These are phyloP conservation scores for Fraxinus floribunda DNA, from an alignment of 305 asterid species.

Conservation along the genomic window DNA sequence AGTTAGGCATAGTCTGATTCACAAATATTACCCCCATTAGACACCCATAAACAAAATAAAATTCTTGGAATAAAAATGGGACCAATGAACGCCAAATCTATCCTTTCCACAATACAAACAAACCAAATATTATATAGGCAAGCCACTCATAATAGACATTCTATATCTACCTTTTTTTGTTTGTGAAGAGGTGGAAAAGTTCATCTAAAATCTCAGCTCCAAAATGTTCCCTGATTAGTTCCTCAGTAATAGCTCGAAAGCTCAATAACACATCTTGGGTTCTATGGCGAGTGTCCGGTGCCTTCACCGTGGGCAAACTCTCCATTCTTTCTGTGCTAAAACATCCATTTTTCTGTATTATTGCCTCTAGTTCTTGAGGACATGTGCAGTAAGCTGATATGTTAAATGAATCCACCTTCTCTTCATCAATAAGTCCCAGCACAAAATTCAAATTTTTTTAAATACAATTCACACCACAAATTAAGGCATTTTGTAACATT, in stretches of 20 bases:
- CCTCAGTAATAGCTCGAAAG: constrained; percentile 10
- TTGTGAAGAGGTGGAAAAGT: not conserved
- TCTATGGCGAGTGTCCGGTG: not conserved
- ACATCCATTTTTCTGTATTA: not conserved
- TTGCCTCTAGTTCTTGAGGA: not conserved
- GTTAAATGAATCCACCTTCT: constrained; percentile 8
- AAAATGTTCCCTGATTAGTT: not conserved
- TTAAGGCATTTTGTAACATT: too few relatives aligned
- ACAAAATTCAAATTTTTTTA: not conserved
- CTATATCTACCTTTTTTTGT: too few relatives aligned
- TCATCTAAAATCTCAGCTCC: constrained; percentile 8
- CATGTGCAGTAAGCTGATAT: not conserved
- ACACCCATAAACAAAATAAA: too few relatives aligned
- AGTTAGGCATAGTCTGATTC: too few relatives aligned
- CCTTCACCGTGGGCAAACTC: not conserved
- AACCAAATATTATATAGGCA: too few relatives aligned
- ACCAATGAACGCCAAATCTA: too few relatives aligned
- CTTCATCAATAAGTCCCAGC: constrained; percentile 1
- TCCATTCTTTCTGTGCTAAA: not conserved
- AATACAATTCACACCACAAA: too few relatives aligned
- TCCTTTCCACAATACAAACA: too few relatives aligned
- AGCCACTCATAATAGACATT: too few relatives aligned
- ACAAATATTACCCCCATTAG: too few relatives aligned
- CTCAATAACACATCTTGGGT: not conserved
- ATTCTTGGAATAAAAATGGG: too few relatives aligned